A percentile compares a stretch with the other conserved stretches of the same genome.
phyloP scores from a whole-genome alignment of 345 rosid genomes.

The Rhodamnia rubescens region DNA sequence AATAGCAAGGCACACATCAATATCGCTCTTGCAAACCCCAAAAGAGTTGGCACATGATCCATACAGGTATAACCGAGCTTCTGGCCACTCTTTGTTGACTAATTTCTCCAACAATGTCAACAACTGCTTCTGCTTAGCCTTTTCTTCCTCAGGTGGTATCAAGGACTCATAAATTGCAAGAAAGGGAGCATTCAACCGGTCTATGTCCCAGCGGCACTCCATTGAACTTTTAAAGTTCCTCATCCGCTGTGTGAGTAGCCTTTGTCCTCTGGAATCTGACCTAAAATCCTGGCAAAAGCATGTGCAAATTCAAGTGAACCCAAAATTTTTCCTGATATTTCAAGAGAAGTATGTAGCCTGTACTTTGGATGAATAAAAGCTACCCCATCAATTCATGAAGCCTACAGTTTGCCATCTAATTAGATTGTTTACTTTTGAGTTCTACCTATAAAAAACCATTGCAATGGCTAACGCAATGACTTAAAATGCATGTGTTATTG shows the following conservation, averaged over 20 bases:
- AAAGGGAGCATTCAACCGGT: constrained; percentile 41
- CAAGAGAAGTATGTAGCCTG: background rate
- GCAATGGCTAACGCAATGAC: background rate
- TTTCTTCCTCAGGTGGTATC: constrained; percentile 76
- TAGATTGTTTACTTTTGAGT: background rate
- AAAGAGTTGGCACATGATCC: constrained; percentile 97
- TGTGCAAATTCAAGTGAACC: background rate
- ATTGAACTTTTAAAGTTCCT: constrained; percentile 41
- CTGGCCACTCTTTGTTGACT: constrained; percentile 83
- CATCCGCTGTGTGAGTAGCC: constrained; percentile 54
- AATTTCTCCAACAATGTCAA: constrained; percentile 54
- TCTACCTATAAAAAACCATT: background rate
- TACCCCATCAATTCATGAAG: background rate
- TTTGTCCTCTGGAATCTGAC: constrained; percentile 66
- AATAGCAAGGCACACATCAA: constrained; percentile 86
- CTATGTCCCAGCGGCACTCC: constrained; percentile 59
- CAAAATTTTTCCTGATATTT: background rate
- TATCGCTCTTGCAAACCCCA: constrained; percentile 86
- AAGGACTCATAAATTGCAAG: constrained; percentile 58
- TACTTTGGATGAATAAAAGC: background rate
- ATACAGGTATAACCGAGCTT: constrained; percentile 68
- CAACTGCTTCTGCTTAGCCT: constrained; percentile 69
- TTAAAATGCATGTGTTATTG: background rate
- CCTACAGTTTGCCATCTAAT: background rate
- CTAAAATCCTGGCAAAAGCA: constrained; percentile 60